Evolutionary conservation across 2,329 filamentous ascomycete genomes (phyloP), one percentile per base, ranked within the genome.

Genomic region (Clonostachys rhizophaga): DNA sequence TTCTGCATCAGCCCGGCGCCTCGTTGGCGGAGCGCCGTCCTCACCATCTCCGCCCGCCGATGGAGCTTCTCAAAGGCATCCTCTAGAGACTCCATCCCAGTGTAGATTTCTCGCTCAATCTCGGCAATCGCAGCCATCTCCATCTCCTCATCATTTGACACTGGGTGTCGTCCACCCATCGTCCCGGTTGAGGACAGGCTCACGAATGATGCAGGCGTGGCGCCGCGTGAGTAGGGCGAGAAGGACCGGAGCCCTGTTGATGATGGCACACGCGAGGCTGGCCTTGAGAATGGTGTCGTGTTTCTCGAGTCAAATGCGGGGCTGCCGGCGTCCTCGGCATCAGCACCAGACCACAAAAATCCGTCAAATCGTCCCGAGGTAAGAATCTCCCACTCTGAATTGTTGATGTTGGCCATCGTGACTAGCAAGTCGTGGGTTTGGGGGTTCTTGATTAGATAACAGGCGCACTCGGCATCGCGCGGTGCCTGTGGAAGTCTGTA

Each of bases 301-400:
- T 68, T 73, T 13, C 48, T 14, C 13, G 45, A 47, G 6, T 62
- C 65, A 30, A 30, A 30, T 30, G 24, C 24, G 3, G 73, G 71
- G 49, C 68, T 70, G 58, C 69, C 65, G 45, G 58, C 57, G 40
- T 75, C 73, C 24, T 79, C 77, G n/a, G 56, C 63, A 46, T 96
- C 91, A 7, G 89, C 90, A 18, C 92, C 92, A 41, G 90, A 95
- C 83, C 92, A 95, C 17, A 96, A 76, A 68, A 97, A 97, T 5
- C 92, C 92, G 60, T 96, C 91, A 58, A 97, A 97, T 30, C 92
- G 87, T 30, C 92, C 92, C 0, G 92, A 96, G 5, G 87, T 89
- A 12, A 97, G 76, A 47, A 97, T 95, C 52, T 96, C 92, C 92
- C 92, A 97, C 66, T 97, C 92, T n/a, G 89, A 87, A 42, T 84